A percentile compares a stretch with the other conserved stretches of the same genome.
Conservation (phyloP, 345 rosid species). For the Pelargonium nanum region DNA sequence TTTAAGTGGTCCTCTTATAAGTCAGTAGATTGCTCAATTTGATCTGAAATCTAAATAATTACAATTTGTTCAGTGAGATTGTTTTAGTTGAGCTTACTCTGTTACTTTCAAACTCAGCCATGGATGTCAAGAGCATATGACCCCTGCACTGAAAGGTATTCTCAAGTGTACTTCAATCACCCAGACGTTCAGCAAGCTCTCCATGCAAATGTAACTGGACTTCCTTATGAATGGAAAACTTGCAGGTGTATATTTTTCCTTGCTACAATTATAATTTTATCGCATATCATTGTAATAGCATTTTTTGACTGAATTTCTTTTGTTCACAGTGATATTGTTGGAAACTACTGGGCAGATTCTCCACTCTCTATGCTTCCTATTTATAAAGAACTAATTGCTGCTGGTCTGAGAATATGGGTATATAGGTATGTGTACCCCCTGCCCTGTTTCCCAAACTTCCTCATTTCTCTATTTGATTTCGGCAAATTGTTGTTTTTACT, state of each 20-base stretch:
- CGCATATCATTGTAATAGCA: not conserved
- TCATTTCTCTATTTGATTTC: no score
- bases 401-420: slow-evolving; percentile 78
- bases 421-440: slow-evolving; percentile 39
- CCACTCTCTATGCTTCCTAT: slow-evolving; percentile 93
- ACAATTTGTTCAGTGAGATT: not conserved
- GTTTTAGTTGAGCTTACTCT: not conserved
- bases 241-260: slow-evolving; percentile 50
- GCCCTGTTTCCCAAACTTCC: not conserved
- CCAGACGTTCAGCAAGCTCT: slow-evolving; percentile 89
- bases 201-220: slow-evolving; percentile 76
- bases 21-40: not conserved
- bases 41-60: not conserved
- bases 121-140: slow-evolving; percentile 98
- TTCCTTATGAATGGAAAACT: slow-evolving; percentile 64
- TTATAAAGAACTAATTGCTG: slow-evolving; percentile 75
- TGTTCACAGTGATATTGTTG: slow-evolving; percentile 48
- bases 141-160: slow-evolving; percentile 89
- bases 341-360: slow-evolving; percentile 71
- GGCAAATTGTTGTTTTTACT: no score
- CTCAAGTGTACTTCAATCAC: slow-evolving; percentile 61
- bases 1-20: not conserved
- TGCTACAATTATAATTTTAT: not conserved
- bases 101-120: slow-evolving; percentile 39
- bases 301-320: not conserved